Conservation (phyloP, 345 rosid genomes). For the Eucalyptus paniculata region DNA sequence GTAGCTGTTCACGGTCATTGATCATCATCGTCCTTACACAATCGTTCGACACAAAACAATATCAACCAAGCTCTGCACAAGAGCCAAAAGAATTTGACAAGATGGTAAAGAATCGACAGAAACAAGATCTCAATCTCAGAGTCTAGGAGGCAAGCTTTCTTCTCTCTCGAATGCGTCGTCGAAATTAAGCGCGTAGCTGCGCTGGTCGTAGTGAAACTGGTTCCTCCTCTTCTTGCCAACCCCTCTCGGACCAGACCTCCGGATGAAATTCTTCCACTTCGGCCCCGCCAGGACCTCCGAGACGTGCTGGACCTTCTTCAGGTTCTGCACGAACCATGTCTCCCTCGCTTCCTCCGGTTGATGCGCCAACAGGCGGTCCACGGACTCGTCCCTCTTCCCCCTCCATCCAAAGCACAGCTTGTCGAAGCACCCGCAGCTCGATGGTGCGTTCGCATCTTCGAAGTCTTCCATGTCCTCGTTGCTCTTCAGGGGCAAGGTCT, state of each 20-base stretch:
- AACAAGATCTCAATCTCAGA: slow-evolving; percentile 17
- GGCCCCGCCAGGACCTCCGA: slow-evolving; percentile 50
- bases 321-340: slow-evolving; percentile 14
- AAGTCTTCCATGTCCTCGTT: slow-evolving; percentile 3
- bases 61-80: not conserved
- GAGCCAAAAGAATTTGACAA: not conserved
- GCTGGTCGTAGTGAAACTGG: slow-evolving; percentile 43
- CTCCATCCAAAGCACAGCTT: slow-evolving; percentile 1
- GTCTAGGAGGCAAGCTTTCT: not conserved
- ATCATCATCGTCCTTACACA: not conserved
- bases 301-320: slow-evolving; percentile 20
- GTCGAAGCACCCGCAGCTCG: slow-evolving; percentile 26
- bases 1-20: not conserved
- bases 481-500: not conserved
- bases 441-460: slow-evolving; percentile 2
- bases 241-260: slow-evolving; percentile 16
- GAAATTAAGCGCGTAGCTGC: slow-evolving; percentile 61
- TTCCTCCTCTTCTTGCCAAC: slow-evolving; percentile 14
- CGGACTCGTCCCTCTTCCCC: not conserved
- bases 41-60: not conserved
- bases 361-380: not conserved
- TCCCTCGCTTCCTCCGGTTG: slow-evolving; percentile 2
- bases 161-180: slow-evolving; percentile 32
- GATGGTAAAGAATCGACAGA: not conserved
- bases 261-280: slow-evolving; percentile 52